Conservation (phyloP, 2,329 filamentous ascomycete species). For the Pyrenophora tritici-repentis region DNA sequence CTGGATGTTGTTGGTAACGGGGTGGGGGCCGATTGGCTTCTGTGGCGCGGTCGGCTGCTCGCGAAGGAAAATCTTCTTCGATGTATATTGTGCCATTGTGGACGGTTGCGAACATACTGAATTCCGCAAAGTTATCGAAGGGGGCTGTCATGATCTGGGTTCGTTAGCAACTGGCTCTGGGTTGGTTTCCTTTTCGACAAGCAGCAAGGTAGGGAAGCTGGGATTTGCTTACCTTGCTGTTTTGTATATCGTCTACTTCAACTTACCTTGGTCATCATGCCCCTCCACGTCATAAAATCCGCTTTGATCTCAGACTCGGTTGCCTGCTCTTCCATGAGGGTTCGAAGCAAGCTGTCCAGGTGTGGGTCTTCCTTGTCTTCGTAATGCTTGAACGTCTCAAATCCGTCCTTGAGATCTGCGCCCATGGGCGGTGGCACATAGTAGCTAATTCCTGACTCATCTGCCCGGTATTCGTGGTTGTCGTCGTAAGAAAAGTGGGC, state of each 20-base stretch:
- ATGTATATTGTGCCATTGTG: slow-evolving; percentile 84
- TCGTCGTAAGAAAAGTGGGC: slow-evolving; percentile 92
- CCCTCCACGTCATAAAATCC: slow-evolving; percentile 89
- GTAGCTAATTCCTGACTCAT: slow-evolving; percentile 80
- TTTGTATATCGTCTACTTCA: slow-evolving; percentile 1
- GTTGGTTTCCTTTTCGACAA: background rate
- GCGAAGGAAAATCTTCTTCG: slow-evolving; percentile 83
- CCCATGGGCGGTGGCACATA: slow-evolving; percentile 79
- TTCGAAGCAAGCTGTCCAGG: slow-evolving; percentile 78
- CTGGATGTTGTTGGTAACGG: slow-evolving; percentile 51
- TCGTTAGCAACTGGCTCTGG: slow-evolving; percentile 5
- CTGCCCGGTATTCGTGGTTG: slow-evolving; percentile 74
- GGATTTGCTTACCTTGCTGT: slow-evolving; percentile 22
- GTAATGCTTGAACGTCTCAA: slow-evolving; percentile 79
- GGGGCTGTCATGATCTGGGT: slow-evolving; percentile 79
- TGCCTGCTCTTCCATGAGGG: slow-evolving; percentile 73
- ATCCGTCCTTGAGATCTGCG: slow-evolving; percentile 77
- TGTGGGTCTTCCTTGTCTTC: slow-evolving; percentile 87
- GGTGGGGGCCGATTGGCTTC: slow-evolving; percentile 31
- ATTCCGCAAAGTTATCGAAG: slow-evolving; percentile 79
- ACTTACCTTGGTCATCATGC: slow-evolving; percentile 95
- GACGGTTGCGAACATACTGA: slow-evolving; percentile 93
- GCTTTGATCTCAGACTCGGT: slow-evolving; percentile 65
- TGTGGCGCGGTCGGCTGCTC: slow-evolving; percentile 64
- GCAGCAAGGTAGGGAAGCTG: slow-evolving; percentile 21